A percentile compares a stretch with the other conserved stretches of the same genome.
Evolutionary conservation across 805 yeast species (phyloP).

Genomic region (Blastobotrys peoriensis): DNA sequence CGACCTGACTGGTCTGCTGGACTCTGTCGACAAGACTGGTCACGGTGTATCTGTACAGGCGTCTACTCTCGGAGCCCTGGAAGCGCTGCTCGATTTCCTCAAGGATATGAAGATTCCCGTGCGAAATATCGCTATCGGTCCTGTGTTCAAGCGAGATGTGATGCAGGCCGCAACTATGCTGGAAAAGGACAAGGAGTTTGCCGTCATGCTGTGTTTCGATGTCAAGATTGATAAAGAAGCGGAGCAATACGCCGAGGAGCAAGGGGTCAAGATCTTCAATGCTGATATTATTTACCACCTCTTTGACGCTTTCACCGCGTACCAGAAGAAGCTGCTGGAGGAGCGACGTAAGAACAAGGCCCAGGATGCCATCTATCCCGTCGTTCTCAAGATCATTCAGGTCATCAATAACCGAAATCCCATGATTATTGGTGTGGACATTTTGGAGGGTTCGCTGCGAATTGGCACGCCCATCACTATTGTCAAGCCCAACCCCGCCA

Average conservation of each 20-base stretch:
- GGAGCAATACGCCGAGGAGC: slow-evolving; percentile 94
- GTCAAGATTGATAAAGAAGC: slow-evolving; percentile 97
- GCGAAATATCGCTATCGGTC: slow-evolving; percentile 97
- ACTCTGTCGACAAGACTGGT: slow-evolving; percentile 91
- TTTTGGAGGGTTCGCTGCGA: slow-evolving; percentile 80
- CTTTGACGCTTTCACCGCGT: slow-evolving; percentile 90
- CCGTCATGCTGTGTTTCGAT: slow-evolving; percentile 98
- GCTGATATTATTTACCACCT: slow-evolving; percentile 96
- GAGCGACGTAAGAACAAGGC: slow-evolving; percentile 82
- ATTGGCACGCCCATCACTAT: slow-evolving; percentile 95
- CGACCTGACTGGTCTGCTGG: slow-evolving; percentile 89
- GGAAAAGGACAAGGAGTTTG: slow-evolving; percentile 91
- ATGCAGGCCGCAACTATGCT: slow-evolving; percentile 97
- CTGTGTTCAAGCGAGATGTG: slow-evolving; percentile 95
- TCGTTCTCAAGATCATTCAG: slow-evolving; percentile 89
- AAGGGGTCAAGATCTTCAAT: slow-evolving; percentile 83
- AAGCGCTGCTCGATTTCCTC: slow-evolving; percentile 93
- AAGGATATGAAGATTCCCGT: slow-evolving; percentile 99
- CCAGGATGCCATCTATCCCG: slow-evolving; percentile 89
- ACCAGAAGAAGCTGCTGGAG: slow-evolving; percentile 83
- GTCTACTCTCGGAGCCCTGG: slow-evolving; percentile 95
- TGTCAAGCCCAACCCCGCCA: slow-evolving; percentile 80
- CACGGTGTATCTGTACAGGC: slow-evolving; percentile 98
- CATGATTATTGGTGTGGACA: slow-evolving; percentile 99
- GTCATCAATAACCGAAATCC: slow-evolving; percentile 98